phyloP scores from a whole-genome alignment of 441 rosid genomes.

The Erodium texanum region DNA sequence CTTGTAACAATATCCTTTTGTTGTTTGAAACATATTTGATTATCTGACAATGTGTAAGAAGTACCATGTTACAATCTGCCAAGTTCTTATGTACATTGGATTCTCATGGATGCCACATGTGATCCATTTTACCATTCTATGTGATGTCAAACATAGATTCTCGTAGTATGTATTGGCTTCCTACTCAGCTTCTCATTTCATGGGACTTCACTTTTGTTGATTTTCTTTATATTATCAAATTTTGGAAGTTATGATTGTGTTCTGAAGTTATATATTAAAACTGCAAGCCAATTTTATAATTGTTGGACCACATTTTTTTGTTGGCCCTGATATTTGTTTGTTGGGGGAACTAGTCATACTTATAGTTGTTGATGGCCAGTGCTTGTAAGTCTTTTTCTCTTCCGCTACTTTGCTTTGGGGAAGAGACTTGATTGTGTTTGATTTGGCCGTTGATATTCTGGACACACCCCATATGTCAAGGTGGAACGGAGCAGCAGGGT shows the following conservation, averaged over 20 bases:
- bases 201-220: not conserved
- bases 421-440: too few species aligned
- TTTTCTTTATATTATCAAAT: not conserved
- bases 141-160: not conserved
- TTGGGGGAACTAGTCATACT: too few species aligned
- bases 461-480: not conserved
- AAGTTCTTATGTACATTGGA: not conserved
- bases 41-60: slow-evolving; percentile 6
- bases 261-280: not conserved
- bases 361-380: too few species aligned
- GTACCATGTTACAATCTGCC: not conserved
- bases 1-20: slow-evolving; percentile 2
- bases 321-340: not conserved
- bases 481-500: not conserved
- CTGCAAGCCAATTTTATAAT: not conserved
- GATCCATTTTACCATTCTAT: not conserved
- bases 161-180: not conserved
- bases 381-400: too few species aligned
- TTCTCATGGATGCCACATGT: not conserved
- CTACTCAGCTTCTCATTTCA: not conserved
- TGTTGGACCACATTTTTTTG: not conserved
- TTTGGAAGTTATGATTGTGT: too few species aligned
- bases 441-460: not conserved
- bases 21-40: not conserved
- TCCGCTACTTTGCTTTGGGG: too few species aligned